phyloP scores from a whole-genome alignment of 129 eudicot genomes.

The Chrysanthemum makinoi region DNA sequence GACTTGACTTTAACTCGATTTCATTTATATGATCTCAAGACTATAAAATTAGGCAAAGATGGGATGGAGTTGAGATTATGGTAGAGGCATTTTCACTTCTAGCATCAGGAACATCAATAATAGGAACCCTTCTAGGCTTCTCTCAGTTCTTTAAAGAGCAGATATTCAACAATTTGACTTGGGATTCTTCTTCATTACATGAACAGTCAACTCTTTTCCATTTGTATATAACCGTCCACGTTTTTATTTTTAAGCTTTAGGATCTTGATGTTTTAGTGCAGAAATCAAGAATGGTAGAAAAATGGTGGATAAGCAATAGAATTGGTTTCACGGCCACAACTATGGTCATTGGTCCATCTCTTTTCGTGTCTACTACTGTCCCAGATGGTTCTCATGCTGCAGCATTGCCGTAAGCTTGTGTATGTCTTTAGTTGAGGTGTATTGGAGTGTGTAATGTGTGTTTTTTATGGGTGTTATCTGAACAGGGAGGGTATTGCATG shows the following conservation, averaged over 20 bases:
- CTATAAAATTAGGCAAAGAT: conserved; percentile 46
- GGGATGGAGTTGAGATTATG: conserved; percentile 78
- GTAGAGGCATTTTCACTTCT: conserved; percentile 85
- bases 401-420: conserved; percentile 64
- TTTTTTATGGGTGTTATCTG: not conserved
- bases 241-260: conserved; percentile 7
- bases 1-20: conserved; percentile 13
- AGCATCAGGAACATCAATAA: conserved; percentile 87
- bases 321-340: conserved; percentile 51
- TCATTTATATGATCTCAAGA: not conserved
- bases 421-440: conserved; percentile 12
- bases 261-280: conserved; percentile 28
- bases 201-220: conserved; percentile 38
- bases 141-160: conserved; percentile 89
- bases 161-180: conserved; percentile 43
- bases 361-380: conserved; percentile 54
- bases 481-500: conserved; percentile 96
- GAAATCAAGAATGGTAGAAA: conserved; percentile 36
- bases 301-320: conserved; percentile 63
- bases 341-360: conserved; percentile 70
- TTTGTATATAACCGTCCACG: not conserved
- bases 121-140: conserved; percentile 76
- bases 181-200: conserved; percentile 30
- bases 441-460: not conserved
- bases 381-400: conserved; percentile 83